phyloP scores from a whole-genome alignment of 257 asterid species.

The Solanum gandarillasii region DNA sequence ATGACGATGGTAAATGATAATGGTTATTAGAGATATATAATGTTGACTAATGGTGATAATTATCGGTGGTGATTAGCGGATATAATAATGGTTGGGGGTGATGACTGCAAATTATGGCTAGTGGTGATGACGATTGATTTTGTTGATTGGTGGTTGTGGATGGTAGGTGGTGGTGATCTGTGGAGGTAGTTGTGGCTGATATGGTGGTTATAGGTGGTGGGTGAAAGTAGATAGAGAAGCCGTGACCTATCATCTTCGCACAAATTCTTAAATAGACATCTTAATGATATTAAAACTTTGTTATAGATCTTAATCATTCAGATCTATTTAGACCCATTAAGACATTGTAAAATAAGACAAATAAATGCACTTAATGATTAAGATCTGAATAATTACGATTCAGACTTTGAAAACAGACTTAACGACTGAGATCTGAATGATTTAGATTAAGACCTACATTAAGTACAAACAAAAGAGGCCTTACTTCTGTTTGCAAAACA shows the following conservation, averaged over 20 bases:
- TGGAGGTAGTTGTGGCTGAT: neutral
- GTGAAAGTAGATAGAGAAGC: neutral
- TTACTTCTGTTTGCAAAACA: slow-evolving; percentile 87
- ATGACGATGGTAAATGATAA: neutral
- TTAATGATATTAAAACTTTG: neutral
- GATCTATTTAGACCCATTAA: neutral
- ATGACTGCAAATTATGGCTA: neutral
- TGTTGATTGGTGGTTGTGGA: neutral
- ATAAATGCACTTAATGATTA: too few species aligned
- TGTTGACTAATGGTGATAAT: neutral
- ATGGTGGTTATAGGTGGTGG: neutral
- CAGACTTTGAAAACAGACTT: neutral
- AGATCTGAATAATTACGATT: neutral
- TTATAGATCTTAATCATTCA: neutral
- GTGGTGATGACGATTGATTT: neutral
- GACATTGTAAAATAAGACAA: neutral
- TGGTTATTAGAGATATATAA: neutral
- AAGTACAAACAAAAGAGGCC: neutral
- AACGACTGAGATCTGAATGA: neutral
- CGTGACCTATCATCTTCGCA: neutral
- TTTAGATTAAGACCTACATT: neutral
- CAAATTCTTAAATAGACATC: neutral
- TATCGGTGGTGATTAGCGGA: neutral
- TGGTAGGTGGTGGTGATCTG: neutral
- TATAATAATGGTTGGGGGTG: neutral